Conservation (phyloP, 495 filamentous ascomycete genomes). For the Chaetomium cochliodes region DNA sequence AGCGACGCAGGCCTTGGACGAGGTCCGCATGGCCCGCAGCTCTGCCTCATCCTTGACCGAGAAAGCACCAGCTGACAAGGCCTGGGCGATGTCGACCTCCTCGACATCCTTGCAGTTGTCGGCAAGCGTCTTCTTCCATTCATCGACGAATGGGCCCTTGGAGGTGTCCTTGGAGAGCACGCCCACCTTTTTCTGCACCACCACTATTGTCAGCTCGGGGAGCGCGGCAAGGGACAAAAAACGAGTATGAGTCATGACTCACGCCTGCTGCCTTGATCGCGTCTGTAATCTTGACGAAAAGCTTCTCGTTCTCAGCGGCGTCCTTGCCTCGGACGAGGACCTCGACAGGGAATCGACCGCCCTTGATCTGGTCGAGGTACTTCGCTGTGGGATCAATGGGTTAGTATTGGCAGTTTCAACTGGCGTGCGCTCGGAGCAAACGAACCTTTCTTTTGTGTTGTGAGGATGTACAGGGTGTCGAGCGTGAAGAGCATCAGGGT, state of each 20-base stretch:
- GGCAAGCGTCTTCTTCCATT: slow-evolving; percentile 82
- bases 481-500: slow-evolving; percentile 88
- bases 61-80: slow-evolving; percentile 77
- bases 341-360: slow-evolving; percentile 85
- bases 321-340: slow-evolving; percentile 88
- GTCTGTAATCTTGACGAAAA: slow-evolving; percentile 76
- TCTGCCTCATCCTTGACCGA: slow-evolving; percentile 97
- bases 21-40: slow-evolving; percentile 87
- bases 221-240: neutral
- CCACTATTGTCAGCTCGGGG: slow-evolving; percentile 23
- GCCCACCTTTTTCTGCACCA: slow-evolving; percentile 79
- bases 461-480: slow-evolving; percentile 84
- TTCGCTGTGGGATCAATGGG: slow-evolving; percentile 59
- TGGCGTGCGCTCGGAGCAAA: neutral
- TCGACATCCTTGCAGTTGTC: slow-evolving; percentile 79
- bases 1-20: slow-evolving; percentile 87
- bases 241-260: slow-evolving; percentile 41
- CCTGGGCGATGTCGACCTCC: slow-evolving; percentile 80
- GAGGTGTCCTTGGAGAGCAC: slow-evolving; percentile 78
- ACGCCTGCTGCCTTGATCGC: slow-evolving; percentile 85
- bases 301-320: slow-evolving; percentile 79
- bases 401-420: slow-evolving; percentile 24
- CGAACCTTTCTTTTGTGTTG: slow-evolving; percentile 93
- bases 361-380: slow-evolving; percentile 88
- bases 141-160: slow-evolving; percentile 86